Evolutionary conservation across 73 alveolate genomes (phyloP).

Genomic region (Stentor roeselii): DNA sequence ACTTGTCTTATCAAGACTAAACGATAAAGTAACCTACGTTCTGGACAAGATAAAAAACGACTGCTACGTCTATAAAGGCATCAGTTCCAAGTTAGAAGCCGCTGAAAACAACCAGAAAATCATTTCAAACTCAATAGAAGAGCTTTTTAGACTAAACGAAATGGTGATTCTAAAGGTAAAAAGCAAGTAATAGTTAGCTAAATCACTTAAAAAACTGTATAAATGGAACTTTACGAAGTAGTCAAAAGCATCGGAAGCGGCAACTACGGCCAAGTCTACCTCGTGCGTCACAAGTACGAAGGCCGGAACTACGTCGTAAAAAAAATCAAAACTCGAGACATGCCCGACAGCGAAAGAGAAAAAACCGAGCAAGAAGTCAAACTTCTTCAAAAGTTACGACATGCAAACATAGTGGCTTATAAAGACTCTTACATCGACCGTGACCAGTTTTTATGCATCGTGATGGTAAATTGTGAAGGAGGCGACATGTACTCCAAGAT

Average conservation of each 20-base stretch:
- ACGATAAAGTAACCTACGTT: conserved; percentile 42
- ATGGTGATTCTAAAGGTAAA: conserved; percentile 27
- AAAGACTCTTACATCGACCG: conserved; percentile 95
- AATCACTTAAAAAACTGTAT: too few species aligned
- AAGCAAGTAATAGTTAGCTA: too few species aligned
- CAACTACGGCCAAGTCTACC: conserved; percentile 92
- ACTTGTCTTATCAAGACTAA: conserved; percentile 32
- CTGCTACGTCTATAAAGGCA: conserved; percentile 3
- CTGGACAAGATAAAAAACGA: conserved; percentile 41
- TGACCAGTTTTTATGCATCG: conserved; percentile 89
- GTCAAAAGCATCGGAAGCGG: conserved; percentile 95
- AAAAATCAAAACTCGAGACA: conserved; percentile 90
- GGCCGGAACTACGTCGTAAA: conserved; percentile 91
- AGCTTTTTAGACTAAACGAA: conserved; percentile 23
- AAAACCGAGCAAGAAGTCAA: conserved; percentile 96
- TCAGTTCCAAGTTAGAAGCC: not conserved
- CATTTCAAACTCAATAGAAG: conserved; percentile 22
- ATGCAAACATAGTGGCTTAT: conserved; percentile 96
- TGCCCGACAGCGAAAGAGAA: conserved; percentile 90
- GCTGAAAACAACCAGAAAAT: conserved; percentile 33
- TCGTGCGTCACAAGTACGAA: conserved; percentile 90
- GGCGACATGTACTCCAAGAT: conserved; percentile 97
- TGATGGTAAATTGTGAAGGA: conserved; percentile 98
- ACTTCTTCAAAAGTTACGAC: conserved; percentile 85
- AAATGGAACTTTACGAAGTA: conserved; percentile 96